These are phyloP conservation scores for Ustilago xerochloae DNA, from an alignment of 1,284 basidiomycete genomes.

Conservation along the genomic window DNA sequence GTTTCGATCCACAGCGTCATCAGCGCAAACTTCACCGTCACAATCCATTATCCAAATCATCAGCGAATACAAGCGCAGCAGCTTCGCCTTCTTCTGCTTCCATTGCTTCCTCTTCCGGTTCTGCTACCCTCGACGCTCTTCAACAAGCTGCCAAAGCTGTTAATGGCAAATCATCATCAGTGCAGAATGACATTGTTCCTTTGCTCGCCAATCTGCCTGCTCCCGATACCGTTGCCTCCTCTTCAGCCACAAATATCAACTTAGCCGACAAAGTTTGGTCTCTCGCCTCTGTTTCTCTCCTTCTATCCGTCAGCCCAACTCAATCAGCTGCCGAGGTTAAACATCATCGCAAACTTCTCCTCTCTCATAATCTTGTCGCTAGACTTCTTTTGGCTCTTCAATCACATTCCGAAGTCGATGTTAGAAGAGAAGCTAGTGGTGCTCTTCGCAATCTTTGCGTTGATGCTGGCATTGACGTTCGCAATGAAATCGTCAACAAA, in stretches of 20 bases:
- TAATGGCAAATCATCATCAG: not conserved
- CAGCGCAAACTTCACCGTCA: slow-evolving; percentile 50
- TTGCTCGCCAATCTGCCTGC: slow-evolving; percentile 54
- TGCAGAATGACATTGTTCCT: slow-evolving; percentile 53
- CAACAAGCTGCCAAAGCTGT: slow-evolving; percentile 21
- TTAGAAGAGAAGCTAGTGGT: slow-evolving; percentile 63
- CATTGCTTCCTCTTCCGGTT: no score
- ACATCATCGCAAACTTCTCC: slow-evolving; percentile 42
- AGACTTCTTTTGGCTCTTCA: slow-evolving; percentile 57
- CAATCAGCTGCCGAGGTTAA: slow-evolving; percentile 50
- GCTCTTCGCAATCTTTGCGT: slow-evolving; percentile 66
- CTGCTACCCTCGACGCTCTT: slow-evolving; percentile 27
- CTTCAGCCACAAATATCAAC: no score
- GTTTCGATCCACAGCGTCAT: slow-evolving; percentile 54
- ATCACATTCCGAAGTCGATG: slow-evolving; percentile 52
- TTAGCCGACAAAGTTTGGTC: slow-evolving; percentile 63
- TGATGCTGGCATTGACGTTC: slow-evolving; percentile 52
- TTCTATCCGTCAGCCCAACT: slow-evolving; percentile 44
- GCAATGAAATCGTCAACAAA: slow-evolving; percentile 56
- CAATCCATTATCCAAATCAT: slow-evolving; percentile 46
- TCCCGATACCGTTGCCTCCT: slow-evolving; percentile 4
- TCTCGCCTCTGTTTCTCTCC: slow-evolving; percentile 58
- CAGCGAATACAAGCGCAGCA: slow-evolving; percentile 8
- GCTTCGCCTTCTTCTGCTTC: slow-evolving; percentile 10
- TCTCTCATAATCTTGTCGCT: slow-evolving; percentile 51